A percentile compares a stretch with the other conserved stretches of the same genome.
These are phyloP conservation scores for Falciphora oryzae DNA, from an alignment of 2,329 filamentous ascomycete species.

Conservation along the genomic window DNA sequence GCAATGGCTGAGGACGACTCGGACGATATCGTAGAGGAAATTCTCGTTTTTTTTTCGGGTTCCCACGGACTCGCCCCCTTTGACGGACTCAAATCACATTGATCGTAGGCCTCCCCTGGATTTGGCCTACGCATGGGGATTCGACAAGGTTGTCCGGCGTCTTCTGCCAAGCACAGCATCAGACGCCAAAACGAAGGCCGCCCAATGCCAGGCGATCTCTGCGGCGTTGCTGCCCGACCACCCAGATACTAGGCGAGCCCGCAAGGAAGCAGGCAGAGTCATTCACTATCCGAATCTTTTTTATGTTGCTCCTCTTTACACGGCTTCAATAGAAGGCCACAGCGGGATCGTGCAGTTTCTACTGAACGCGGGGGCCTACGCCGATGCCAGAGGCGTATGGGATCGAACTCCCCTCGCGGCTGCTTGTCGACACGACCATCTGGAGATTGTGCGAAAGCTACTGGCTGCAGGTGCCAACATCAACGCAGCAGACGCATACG, in stretches of 20 bases:
- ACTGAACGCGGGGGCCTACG: neutral
- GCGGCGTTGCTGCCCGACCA: too few species aligned
- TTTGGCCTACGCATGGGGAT: neutral
- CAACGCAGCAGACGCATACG: neutral
- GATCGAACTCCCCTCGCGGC: neutral
- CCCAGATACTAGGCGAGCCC: too few species aligned
- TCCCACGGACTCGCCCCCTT: too few species aligned
- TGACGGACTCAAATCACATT: too few species aligned
- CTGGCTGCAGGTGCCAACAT: neutral
- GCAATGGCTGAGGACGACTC: neutral
- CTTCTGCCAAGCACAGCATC: too few species aligned
- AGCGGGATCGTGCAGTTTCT: neutral
- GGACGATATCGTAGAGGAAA: neutral
- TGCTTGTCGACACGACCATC: neutral
- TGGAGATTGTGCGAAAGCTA: neutral
- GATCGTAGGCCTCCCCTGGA: neutral
- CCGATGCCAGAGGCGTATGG: neutral
- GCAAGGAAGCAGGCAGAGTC: neutral
- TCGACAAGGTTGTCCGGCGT: neutral
- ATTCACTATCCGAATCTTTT: too few species aligned
- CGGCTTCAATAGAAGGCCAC: neutral
- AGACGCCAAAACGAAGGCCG: too few species aligned
- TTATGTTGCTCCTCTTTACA: neutral
- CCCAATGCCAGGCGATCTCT: too few species aligned
- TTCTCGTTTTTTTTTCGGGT: neutral